Conservation (phyloP, 192 early-diverging fungal species). For the Oehlia diaphana region DNA sequence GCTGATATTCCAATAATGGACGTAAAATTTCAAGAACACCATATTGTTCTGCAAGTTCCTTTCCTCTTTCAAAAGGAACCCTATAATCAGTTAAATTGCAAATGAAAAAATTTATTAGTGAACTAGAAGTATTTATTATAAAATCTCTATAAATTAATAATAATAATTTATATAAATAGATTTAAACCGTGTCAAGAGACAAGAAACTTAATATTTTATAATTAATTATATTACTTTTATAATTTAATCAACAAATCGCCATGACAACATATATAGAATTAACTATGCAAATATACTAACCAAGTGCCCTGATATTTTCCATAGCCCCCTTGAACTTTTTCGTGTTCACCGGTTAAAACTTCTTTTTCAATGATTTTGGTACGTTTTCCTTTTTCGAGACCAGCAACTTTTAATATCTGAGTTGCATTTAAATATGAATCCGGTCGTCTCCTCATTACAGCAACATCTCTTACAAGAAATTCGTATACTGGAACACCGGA, state of each 20-base stretch:
- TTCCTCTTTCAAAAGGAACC: slow-evolving; percentile 86
- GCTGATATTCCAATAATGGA: slow-evolving; percentile 82
- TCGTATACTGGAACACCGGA: slow-evolving; percentile 80
- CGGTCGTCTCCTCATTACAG: slow-evolving; percentile 77
- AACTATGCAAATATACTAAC: slow-evolving; percentile 38
- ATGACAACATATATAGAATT: too few relatives aligned
- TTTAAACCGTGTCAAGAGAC: background rate
- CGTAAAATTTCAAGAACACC: slow-evolving; percentile 67
- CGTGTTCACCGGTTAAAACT: slow-evolving; percentile 76
- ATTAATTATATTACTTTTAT: background rate
- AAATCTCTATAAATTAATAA: background rate
- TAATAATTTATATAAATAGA: background rate
- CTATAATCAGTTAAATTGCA: slow-evolving; percentile 37
- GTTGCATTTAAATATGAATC: slow-evolving; percentile 90
- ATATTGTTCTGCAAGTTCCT: slow-evolving; percentile 81
- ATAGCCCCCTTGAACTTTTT: slow-evolving; percentile 96
- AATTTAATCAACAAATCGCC: background rate
- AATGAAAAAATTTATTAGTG: background rate
- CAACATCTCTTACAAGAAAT: slow-evolving; percentile 66
- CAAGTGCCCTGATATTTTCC: slow-evolving; percentile 94
- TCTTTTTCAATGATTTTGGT: slow-evolving; percentile 90
- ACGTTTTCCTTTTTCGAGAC: slow-evolving; percentile 80
- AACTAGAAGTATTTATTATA: background rate
- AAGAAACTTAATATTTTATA: too few relatives aligned
- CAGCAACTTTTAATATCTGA: slow-evolving; percentile 90